Base-by-base conservation (phyloP, 1,284 basidiomycete species). In the Sporisorium exsertum region DNA sequence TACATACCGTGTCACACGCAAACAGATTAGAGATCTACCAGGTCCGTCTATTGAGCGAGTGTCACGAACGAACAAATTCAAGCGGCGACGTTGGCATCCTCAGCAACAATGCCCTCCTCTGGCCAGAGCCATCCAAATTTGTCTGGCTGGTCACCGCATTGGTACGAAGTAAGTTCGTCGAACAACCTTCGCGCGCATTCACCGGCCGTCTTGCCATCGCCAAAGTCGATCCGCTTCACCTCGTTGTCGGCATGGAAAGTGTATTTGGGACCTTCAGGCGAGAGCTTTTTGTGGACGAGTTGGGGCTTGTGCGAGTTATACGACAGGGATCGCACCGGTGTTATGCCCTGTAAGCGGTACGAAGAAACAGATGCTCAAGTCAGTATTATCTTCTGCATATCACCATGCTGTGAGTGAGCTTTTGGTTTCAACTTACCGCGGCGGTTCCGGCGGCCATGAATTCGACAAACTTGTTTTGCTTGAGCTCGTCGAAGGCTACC, bases 61-160 rank as follows among this genome's bases (percentile, higher is more conserved):
- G 18, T 15, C 8, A 18, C 18, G 37, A 12, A 8, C 18, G 20
- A 20, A 4, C 9, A 13, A 35, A 32, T 47, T 32, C 56, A 63
- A 27, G 52, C 47, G 35, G 20, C 42, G 18, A 70, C 24, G 33
- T 70, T 63, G 56, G 74, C 76, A 62, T 80, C 78, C 52, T 77
- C 73, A 33, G 77, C 78, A 52, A 81, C 68, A 26, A 86, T 71
- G 10, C 85, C 85, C 58, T 86, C 79, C 32, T 54, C 53, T 9
- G 85, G 85, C 85, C 85, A 86, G 2, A 76, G 66, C 83, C 84
- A 86, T 16, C 73, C 79, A 53, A 81, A 79, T 58, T 73, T 67
- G 59, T 85, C 85, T 49, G 71, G 51, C 45, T 69, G 80, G 46
- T 78, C 78, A 27, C 78, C 78, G 64, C 78, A 80, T 51, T 80